These are phyloP conservation scores for Furcasterigmium sp. DNA, from an alignment of 2,329 filamentous ascomycete species.

Conservation along the genomic window DNA sequence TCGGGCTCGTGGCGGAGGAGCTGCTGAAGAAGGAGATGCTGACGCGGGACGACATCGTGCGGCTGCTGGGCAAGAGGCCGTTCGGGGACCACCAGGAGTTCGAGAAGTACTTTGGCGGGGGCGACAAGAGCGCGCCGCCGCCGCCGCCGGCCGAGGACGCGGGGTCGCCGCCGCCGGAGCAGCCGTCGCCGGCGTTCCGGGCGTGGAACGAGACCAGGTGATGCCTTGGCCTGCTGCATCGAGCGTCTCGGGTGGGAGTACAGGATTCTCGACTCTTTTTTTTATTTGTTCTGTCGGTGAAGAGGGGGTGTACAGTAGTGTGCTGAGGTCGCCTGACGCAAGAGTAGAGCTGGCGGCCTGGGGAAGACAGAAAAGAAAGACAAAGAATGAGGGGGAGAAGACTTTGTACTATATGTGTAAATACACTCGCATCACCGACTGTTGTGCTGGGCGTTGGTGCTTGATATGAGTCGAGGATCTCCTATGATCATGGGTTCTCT, in stretches of 20 bases:
- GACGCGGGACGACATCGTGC: constrained; percentile 84
- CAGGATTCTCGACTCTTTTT: background rate
- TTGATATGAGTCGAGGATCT: too few species aligned
- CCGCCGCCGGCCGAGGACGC: constrained; percentile 44
- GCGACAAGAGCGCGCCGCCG: constrained; percentile 51
- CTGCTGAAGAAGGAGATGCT: constrained; percentile 88
- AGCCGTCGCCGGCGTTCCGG: constrained; percentile 32
- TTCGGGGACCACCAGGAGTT: constrained; percentile 87
- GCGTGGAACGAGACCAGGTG: constrained; percentile 12
- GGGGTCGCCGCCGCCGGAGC: constrained; percentile 26
- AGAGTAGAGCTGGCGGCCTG: too few species aligned
- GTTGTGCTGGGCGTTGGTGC: too few species aligned
- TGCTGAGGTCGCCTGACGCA: background rate
- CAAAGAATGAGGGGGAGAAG: background rate
- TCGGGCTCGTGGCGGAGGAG: constrained; percentile 89
- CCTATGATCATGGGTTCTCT: background rate
- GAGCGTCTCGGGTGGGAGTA: background rate
- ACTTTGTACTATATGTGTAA: constrained; percentile 1
- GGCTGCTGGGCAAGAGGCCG: constrained; percentile 77
- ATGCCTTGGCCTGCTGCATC: background rate
- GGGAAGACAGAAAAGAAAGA: background rate
- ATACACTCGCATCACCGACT: background rate
- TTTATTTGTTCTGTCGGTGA: background rate
- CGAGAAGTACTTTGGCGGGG: constrained; percentile 80
- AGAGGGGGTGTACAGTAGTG: too few species aligned